Base-by-base conservation (phyloP, 148 eudicot species). In the Rhododendron griersonianum region DNA sequence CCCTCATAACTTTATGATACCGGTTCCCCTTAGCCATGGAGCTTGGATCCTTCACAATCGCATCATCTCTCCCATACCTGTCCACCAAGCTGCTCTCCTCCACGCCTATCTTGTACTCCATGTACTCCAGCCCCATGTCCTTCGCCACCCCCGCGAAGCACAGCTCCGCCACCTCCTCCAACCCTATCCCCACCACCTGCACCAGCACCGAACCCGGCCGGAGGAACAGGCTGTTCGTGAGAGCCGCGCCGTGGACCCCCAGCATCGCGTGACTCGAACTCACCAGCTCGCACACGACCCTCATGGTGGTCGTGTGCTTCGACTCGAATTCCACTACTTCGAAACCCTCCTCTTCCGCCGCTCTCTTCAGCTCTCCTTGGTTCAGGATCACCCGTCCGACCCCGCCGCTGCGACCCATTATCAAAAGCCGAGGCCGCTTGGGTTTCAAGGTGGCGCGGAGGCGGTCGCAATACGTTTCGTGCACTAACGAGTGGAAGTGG, bases 181-280 rank as follows among this genome's bases (percentile, higher is more conserved):
- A 86, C 30, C 92, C 95, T 5, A 93, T 45, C 18, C 93, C 94
- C 28, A 94, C 94, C 33, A 93, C 87, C 14, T 94, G 95, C 19
- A 90, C 45, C 21, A 94, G 59, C 44, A 90, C 87, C 4, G 93
- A 84, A 14, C 93, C 88, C 0, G 94, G 93, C 37, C 85, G 85
- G 6, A 94, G 90, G 77, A 92, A 94, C 78, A 94, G 73, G 6
- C 85, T 81, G 63, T 94, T 92, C 0, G 97, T 93, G 14, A 93
- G 73, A 8, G 93, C 93, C 1, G 97, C 97, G 0, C 95, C 97
- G 65, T 94, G 95, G 7, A 93, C 93, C 33, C 95, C 97, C 3
- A 94, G 50, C 87, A 93, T 77, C 0, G 85, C 96, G 50, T 93
- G 95, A 69, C 97, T 91, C 7, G 87, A 88, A 53, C 88, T 88